Conservation (phyloP, 495 filamentous ascomycete genomes). For the Penicillium desertorum region DNA sequence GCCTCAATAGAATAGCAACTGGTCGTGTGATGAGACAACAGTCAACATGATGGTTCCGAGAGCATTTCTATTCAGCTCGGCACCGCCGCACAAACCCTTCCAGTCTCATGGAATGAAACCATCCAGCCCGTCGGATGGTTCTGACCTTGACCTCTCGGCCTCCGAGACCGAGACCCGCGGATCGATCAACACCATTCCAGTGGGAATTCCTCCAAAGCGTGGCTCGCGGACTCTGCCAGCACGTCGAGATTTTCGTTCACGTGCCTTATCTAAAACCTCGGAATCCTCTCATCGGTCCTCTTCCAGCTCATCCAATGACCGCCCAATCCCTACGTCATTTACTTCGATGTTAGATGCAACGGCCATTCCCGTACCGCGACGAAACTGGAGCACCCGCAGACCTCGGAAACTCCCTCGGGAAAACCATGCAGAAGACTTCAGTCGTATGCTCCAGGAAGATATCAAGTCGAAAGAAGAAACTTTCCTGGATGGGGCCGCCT, state of each 20-base stretch:
- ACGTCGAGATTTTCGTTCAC: slow-evolving; percentile 24
- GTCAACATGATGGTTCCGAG: slow-evolving; percentile 50
- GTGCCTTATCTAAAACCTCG: slow-evolving; percentile 25
- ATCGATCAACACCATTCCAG: slow-evolving; percentile 35
- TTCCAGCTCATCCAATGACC: slow-evolving; percentile 34
- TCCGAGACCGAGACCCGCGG: slow-evolving; percentile 8
- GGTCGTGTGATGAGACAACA: slow-evolving; percentile 17
- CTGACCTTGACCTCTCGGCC: slow-evolving; percentile 19
- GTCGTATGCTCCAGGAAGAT: slow-evolving; percentile 43
- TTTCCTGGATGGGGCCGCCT: slow-evolving; percentile 30
- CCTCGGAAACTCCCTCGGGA: slow-evolving; percentile 41
- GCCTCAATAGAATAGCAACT: slow-evolving; percentile 8
- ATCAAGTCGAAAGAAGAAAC: slow-evolving; percentile 36
- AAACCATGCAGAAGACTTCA: slow-evolving; percentile 49
- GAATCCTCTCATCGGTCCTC: slow-evolving; percentile 33
- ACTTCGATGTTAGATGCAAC: slow-evolving; percentile 48
- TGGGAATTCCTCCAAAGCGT: slow-evolving; percentile 47
- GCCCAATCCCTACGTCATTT: slow-evolving; percentile 36
- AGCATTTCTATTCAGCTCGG: slow-evolving; percentile 43
- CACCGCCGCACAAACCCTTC: slow-evolving; percentile 26
- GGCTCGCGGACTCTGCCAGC: slow-evolving; percentile 25
- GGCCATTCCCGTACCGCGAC: slow-evolving; percentile 43
- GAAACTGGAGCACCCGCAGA: slow-evolving; percentile 32
- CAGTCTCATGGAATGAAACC: slow-evolving; percentile 21
- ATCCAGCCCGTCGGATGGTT: slow-evolving; percentile 11